A percentile compares a stretch with the other conserved stretches of the same genome.
Evolutionary conservation across 805 yeast species (phyloP).

Genomic region (Huiozyma sinensis): DNA sequence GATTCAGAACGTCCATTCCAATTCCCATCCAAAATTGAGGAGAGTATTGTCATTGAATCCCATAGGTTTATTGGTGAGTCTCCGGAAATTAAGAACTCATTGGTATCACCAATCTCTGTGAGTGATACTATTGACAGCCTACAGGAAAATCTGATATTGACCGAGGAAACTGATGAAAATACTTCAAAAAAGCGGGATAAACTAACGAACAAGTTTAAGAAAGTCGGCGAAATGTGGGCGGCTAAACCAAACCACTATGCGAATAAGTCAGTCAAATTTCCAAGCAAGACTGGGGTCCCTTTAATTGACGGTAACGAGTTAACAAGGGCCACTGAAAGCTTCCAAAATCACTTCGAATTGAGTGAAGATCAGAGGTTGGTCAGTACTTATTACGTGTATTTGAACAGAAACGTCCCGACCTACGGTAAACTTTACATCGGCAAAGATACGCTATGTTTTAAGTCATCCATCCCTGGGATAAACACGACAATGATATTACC

Average conservation of each 20-base stretch:
- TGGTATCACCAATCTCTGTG: background rate
- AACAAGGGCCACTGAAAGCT: constrained; percentile 43
- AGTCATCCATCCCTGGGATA: constrained; percentile 69
- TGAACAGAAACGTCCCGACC: constrained; percentile 61
- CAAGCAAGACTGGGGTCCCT: constrained; percentile 39
- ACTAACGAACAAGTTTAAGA: constrained; percentile 9
- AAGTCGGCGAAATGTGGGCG: constrained; percentile 38
- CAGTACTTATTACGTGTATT: constrained; percentile 60
- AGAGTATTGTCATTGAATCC: constrained; percentile 6
- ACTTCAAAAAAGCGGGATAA: background rate
- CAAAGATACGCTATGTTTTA: constrained; percentile 57
- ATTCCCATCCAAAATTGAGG: constrained; percentile 3
- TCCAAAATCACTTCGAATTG: constrained; percentile 55
- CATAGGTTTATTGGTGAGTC: background rate
- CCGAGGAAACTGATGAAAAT: background rate
- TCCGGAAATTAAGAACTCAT: too few relatives aligned
- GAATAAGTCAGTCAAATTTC: constrained; percentile 25
- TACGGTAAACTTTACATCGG: constrained; percentile 81
- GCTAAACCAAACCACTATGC: constrained; percentile 56
- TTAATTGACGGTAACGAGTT: constrained; percentile 37
- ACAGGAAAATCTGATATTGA: background rate
- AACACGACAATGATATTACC: constrained; percentile 79
- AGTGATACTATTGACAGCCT: background rate
- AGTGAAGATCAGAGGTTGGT: constrained; percentile 40
- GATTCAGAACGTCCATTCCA: too few relatives aligned